Evolutionary conservation across 805 yeast genomes (phyloP), one percentile per base, ranked within the genome.

Genomic region (Yarrowia deformans): DNA sequence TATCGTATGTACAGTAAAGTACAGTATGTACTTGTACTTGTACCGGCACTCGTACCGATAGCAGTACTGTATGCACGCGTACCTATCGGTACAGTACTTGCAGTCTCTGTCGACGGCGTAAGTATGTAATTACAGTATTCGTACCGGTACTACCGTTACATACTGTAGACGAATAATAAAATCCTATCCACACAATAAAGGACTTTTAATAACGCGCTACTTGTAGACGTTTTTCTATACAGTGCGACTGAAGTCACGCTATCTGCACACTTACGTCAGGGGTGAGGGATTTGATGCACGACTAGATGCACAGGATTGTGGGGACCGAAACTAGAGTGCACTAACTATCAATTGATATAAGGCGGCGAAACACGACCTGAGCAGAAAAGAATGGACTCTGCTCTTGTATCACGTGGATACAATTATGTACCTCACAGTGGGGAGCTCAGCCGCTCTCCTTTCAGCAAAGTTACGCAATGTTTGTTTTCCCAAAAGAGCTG

Each of bases 201-300:
- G 37, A 4, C 39, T 5, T 56, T 42, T 56, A 56, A 56, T 56
- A 56, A 40, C 63, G 63, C 63, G 48, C 63, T 18, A 29, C 35
- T 35, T n/a, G 18, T n/a, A n/a, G n/a, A n/a, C n/a, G n/a, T n/a
- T n/a, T n/a, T n/a, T 18, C 18, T 18, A 8, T 58, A 43, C 64
- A 39, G 63, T 55, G 58, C 18, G 49, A 19, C 8, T n/a, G 43
- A 50, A 50, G 43, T 37, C 35, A 54, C 32, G n/a, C 39, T 29
- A 60, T 43, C 66, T 60, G 66, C 66, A 60, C 66, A 35, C 66
- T 60, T 60, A 60, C 66, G 66, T 60, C 66, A 60, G 52, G 52
- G 50, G 50, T 60, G 66, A 56, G 63, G 63, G 63, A 56, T 56
- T 56, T 56, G 63, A 56, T 42, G 63, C 63, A 56, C 63, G 48